phyloP scores from a whole-genome alignment of 176 grass and related monocot genomes.

The Zoysia pacifica region DNA sequence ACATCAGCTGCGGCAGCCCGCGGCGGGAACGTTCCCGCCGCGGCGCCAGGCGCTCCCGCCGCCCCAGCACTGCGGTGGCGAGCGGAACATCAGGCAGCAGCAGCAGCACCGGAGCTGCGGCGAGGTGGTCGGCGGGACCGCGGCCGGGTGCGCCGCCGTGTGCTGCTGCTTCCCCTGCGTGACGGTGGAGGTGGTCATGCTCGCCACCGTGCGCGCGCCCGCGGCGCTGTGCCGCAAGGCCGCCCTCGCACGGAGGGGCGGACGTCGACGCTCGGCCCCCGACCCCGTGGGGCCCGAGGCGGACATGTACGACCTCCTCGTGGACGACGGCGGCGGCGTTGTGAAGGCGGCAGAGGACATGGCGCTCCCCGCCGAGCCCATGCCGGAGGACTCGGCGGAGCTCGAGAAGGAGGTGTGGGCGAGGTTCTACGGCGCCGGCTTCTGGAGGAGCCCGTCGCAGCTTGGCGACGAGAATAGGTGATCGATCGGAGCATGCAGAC shows the following conservation, averaged over 20 bases:
- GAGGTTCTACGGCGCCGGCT: slow-evolving; percentile 75
- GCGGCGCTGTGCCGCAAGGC: slow-evolving; percentile 58
- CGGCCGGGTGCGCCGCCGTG: slow-evolving; percentile 72
- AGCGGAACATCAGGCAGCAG: not conserved
- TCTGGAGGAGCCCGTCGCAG: slow-evolving; percentile 89
- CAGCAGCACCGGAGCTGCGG: slow-evolving; percentile 44
- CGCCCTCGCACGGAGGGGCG: slow-evolving; percentile 25
- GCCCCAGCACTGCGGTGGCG: slow-evolving; percentile 20
- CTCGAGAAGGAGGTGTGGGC: slow-evolving; percentile 84
- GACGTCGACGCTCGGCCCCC: slow-evolving; percentile 18
- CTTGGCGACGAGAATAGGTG: slow-evolving; percentile 47
- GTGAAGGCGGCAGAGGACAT: not conserved
- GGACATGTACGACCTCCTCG: slow-evolving; percentile 60
- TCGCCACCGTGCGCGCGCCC: slow-evolving; percentile 73
- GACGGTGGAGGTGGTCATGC: slow-evolving; percentile 69
- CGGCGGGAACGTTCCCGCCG: slow-evolving; percentile 30
- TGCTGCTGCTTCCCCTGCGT: slow-evolving; percentile 78
- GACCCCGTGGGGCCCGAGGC: slow-evolving; percentile 32
- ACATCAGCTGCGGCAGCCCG: slow-evolving; percentile 29
- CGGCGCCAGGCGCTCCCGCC: slow-evolving; percentile 16
- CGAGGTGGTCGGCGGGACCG: slow-evolving; percentile 74
- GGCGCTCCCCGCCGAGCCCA: not conserved
- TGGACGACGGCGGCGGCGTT: slow-evolving; percentile 17
- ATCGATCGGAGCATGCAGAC: not conserved
- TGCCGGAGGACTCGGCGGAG: slow-evolving; percentile 25